phyloP scores from a whole-genome alignment of 2,329 filamentous ascomycete species.

The Aulographum hederae region DNA sequence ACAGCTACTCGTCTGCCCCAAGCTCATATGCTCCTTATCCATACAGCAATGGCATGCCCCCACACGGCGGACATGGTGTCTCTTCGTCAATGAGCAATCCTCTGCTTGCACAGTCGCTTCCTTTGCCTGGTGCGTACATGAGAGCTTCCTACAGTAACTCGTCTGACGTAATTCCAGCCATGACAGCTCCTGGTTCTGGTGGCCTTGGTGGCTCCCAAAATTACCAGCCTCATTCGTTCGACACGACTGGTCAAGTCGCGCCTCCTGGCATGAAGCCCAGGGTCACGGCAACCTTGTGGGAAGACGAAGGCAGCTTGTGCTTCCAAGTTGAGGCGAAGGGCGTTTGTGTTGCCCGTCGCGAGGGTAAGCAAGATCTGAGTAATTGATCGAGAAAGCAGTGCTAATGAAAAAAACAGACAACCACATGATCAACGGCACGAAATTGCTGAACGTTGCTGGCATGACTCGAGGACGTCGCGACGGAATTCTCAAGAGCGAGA shows the following conservation, averaged over 20 bases:
- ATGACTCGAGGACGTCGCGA: slow-evolving; percentile 95
- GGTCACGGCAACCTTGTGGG: slow-evolving; percentile 93
- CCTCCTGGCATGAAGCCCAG: slow-evolving; percentile 91
- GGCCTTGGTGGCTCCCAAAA: slow-evolving; percentile 15
- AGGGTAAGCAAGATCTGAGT: slow-evolving; percentile 40
- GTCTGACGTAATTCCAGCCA: too few relatives aligned
- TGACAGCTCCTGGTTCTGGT: slow-evolving; percentile 5
- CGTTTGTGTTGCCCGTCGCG: slow-evolving; percentile 83
- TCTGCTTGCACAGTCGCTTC: slow-evolving; percentile 52
- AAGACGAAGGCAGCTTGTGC: slow-evolving; percentile 92
- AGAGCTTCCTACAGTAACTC: too few relatives aligned
- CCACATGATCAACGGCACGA: slow-evolving; percentile 98
- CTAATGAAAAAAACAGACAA: slow-evolving; percentile 44
- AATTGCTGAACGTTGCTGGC: slow-evolving; percentile 87
- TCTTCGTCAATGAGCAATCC: slow-evolving; percentile 50
- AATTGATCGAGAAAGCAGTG: not conserved
- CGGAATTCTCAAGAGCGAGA: slow-evolving; percentile 95
- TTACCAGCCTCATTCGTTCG: slow-evolving; percentile 40
- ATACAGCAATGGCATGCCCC: slow-evolving; percentile 56
- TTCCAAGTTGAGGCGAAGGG: slow-evolving; percentile 95
- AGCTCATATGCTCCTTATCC: slow-evolving; percentile 49
- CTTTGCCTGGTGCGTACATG: slow-evolving; percentile 34
- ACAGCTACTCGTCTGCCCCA: slow-evolving; percentile 43
- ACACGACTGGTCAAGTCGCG: slow-evolving; percentile 80
- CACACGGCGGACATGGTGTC: slow-evolving; percentile 55